Percentiles rank a stretch among this genome's conserved stretches.
Conservation (phyloP, 1,284 basidiomycete genomes). For the Coniophora puteana region DNA sequence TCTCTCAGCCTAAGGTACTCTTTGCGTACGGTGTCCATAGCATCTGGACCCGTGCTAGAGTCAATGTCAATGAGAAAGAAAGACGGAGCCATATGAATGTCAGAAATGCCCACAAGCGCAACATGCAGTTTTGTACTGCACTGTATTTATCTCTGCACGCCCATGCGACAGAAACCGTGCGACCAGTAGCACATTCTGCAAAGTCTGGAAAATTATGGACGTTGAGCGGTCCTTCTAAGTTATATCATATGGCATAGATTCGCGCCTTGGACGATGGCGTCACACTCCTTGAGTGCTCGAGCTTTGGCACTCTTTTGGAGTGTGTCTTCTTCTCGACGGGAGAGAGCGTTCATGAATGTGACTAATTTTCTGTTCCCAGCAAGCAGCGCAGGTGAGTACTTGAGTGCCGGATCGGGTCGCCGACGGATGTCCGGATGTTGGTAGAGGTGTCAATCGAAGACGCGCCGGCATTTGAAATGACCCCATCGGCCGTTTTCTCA, state of each 20-base stretch:
- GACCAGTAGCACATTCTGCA: slow-evolving; percentile 77
- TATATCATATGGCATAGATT: neutral
- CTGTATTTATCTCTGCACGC: slow-evolving; percentile 71
- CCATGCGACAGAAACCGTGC: slow-evolving; percentile 84
- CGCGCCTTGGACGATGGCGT: slow-evolving; percentile 71
- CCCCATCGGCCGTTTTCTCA: too few species aligned
- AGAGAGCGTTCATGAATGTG: slow-evolving; percentile 73
- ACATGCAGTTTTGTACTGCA: slow-evolving; percentile 76
- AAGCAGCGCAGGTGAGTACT: too few species aligned
- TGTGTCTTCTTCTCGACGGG: slow-evolving; percentile 84
- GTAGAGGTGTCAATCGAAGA: too few species aligned
- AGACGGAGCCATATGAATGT: slow-evolving; percentile 1
- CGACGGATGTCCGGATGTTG: too few species aligned
- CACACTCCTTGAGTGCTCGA: slow-evolving; percentile 76
- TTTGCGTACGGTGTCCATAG: slow-evolving; percentile 65
- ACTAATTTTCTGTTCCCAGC: too few species aligned
- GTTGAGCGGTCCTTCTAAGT: neutral
- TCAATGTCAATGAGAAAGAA: slow-evolving; percentile 7
- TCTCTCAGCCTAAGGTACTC: slow-evolving; percentile 72
- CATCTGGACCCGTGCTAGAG: slow-evolving; percentile 63
- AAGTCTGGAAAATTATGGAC: slow-evolving; percentile 52
- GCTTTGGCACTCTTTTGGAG: slow-evolving; percentile 80
- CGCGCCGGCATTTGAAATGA: too few species aligned
- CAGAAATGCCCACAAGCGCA: slow-evolving; percentile 66
- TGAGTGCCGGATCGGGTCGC: too few species aligned